Base-by-base conservation (phyloP, 805 yeast genomes). In the Schizosaccharomyces osmophilus region DNA sequence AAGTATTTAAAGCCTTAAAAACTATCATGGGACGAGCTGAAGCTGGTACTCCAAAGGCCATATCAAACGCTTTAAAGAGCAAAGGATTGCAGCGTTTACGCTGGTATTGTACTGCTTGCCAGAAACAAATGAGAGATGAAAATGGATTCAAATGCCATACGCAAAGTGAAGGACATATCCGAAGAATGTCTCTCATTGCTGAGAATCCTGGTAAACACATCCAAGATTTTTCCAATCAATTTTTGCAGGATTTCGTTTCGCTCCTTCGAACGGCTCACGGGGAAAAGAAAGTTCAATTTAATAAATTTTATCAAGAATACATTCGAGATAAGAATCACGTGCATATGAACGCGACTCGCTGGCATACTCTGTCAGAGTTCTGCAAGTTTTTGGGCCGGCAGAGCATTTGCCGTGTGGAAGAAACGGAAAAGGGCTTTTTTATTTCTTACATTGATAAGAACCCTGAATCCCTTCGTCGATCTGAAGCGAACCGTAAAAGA, bases 111-210 rank as follows among this genome's bases (percentile, higher is more conserved):
- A 97, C 75, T 60, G 65, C 87, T 2, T 93, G 99, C 68, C 80
- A 78, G 69, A 87, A 90, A 68, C 99, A 93, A 72, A 89, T 97
- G 70, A 74, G 97, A 62, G 99, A 94, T 70, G 95, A 85, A 64
- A 90, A 93, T 72, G 99, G 98, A 31, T 93, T 85, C 74, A 84
- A 85, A 67, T 84, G 90, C 67, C 99, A 93, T 70, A 77, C 83
- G n/a, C 76, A 77, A 64, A 82, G 95, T n/a, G 87, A 85, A 57
- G 75, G 85, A 1, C 99, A 93, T 69, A 71, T 78, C 59, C 78
- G 79, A 22, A 79, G 79, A 61, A 78, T 85, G 55, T 71, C 76
- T 22, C 74, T 76, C 4, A 70, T 80, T 5, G 72, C 74, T 5
- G 71, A 71, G 15, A 78, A 80, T 19, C 74, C 72, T 22, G 67